Conservation (phyloP, 331 rosid species). For the Cydonia oblonga region DNA sequence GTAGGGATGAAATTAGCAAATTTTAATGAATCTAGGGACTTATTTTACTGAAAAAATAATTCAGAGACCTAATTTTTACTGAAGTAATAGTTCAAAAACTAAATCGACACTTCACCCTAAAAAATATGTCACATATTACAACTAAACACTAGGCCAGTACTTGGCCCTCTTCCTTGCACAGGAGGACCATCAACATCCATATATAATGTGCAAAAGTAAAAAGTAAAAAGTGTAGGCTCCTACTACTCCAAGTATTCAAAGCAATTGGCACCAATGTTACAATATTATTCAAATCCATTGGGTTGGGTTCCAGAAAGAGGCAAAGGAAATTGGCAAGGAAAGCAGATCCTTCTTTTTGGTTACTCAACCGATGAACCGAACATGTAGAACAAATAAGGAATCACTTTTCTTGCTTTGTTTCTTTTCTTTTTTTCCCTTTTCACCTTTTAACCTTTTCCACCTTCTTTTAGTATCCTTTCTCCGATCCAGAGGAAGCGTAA, state of each 20-base stretch:
- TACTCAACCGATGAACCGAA: slow-evolving; percentile 11
- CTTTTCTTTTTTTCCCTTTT: not conserved
- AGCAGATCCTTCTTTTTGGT: slow-evolving; percentile 26
- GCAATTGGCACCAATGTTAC: slow-evolving; percentile 1
- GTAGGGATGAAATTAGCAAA: too few species aligned
- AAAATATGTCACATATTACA: not conserved
- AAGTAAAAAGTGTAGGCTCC: not conserved
- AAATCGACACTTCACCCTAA: too few species aligned
- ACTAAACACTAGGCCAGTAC: not conserved
- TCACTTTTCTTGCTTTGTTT: slow-evolving; percentile 26
- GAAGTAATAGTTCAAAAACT: fast-evolving
- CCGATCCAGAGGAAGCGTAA: slow-evolving; percentile 59
- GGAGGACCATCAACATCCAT: not conserved
- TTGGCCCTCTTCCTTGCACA: not conserved
- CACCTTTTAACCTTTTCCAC: slow-evolving; percentile 9
- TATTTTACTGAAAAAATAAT: too few species aligned
- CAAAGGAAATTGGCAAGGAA: slow-evolving; percentile 24
- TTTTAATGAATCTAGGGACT: too few species aligned
- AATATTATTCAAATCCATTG: not conserved
- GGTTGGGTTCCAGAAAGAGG: slow-evolving; percentile 3
- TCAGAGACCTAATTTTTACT: too few species aligned
- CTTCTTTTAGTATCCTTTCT: slow-evolving; percentile 22
- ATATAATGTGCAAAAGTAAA: not conserved
- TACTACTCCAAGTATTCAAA: not conserved
- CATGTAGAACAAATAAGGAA: slow-evolving; percentile 32